Evolutionary conservation across 345 rosid genomes (phyloP).

Genomic region (Linum tenue): DNA sequence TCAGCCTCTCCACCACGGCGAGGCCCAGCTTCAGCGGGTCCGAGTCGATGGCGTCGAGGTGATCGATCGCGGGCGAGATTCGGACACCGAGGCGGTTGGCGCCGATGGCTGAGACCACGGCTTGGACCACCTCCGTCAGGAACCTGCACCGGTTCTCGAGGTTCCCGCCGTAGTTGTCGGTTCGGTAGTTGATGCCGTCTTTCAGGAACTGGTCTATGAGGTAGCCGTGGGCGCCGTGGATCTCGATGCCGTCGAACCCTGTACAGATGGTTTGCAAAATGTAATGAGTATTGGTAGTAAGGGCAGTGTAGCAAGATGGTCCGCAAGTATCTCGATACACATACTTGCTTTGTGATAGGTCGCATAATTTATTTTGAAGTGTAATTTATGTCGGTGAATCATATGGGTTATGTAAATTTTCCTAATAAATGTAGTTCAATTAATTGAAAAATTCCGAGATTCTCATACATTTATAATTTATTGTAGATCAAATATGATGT

Average conservation of each 20-base stretch:
- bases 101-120: slow-evolving; percentile 48
- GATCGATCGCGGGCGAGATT: slow-evolving; percentile 78
- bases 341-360: too few relatives aligned
- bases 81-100: slow-evolving; percentile 51
- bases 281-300: too few relatives aligned
- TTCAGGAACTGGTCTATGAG: slow-evolving; percentile 80
- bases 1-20: slow-evolving; percentile 47
- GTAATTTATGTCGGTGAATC: too few relatives aligned
- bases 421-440: too few relatives aligned
- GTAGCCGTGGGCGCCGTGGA: slow-evolving; percentile 84
- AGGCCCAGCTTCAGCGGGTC: slow-evolving; percentile 63
- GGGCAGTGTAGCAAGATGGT: too few relatives aligned
- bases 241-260: slow-evolving; percentile 86
- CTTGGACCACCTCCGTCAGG: slow-evolving; percentile 45
- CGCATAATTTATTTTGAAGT: too few relatives aligned
- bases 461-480: too few relatives aligned
- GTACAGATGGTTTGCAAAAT: too few relatives aligned
- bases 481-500: too few relatives aligned
- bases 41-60: slow-evolving; percentile 69
- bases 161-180: slow-evolving; percentile 74
- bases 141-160: slow-evolving; percentile 60
- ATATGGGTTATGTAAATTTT: too few relatives aligned
- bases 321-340: too few relatives aligned
- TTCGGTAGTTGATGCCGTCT: slow-evolving; percentile 68
- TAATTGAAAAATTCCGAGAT: too few relatives aligned